Conservation (phyloP, 805 yeast species). For the Jamesozyma jinghongensis region DNA sequence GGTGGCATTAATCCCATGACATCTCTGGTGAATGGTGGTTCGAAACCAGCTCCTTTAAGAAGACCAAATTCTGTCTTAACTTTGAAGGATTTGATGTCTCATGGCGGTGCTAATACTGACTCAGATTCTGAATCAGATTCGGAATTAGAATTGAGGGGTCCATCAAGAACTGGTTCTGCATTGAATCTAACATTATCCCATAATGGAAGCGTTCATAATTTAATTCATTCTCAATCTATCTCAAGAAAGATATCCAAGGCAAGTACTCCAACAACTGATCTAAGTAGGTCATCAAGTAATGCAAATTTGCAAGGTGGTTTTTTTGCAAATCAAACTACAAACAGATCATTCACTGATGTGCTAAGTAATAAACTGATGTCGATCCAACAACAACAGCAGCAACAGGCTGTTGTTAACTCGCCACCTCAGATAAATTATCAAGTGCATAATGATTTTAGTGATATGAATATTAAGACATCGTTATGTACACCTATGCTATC, state of each 20-base stretch:
- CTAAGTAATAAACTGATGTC: constrained; percentile 15
- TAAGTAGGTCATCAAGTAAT: constrained; percentile 22
- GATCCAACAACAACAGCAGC: constrained; percentile 13
- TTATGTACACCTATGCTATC: background rate
- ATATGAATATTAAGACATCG: background rate
- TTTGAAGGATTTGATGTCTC: constrained; percentile 12
- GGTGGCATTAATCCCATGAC: background rate
- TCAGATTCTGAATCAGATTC: constrained; percentile 14
- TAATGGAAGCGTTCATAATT: constrained; percentile 9
- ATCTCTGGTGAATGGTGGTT: constrained; percentile 1
- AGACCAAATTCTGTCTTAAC: constrained; percentile 22
- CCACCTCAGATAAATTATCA: background rate
- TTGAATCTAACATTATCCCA: constrained; percentile 5
- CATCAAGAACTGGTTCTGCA: constrained; percentile 2
- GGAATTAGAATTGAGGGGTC: constrained; percentile 6
- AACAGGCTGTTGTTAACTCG: background rate
- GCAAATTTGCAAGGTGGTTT: constrained; percentile 9
- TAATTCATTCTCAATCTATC: constrained; percentile 10
- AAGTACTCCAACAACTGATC: constrained; percentile 18
- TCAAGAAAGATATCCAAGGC: constrained; percentile 24
- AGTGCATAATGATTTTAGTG: background rate
- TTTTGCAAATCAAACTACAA: background rate
- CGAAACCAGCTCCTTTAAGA: no score
- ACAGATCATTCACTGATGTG: constrained; percentile 10
- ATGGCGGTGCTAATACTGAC: constrained; percentile 4